Base-by-base conservation (phyloP, 441 rosid genomes). In the Arabidopsis hybrid region DNA sequence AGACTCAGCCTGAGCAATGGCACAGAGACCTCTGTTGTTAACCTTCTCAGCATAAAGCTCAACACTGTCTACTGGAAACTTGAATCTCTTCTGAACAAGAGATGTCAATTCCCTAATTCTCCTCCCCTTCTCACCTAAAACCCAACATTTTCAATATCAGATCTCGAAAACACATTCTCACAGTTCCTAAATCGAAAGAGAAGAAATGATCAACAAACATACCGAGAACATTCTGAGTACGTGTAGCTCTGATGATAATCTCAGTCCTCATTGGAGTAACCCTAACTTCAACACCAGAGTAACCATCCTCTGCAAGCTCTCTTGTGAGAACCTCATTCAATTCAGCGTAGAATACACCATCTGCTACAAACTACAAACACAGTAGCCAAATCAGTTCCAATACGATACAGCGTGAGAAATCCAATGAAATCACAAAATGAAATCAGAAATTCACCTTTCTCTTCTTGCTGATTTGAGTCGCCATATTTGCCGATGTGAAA, bases 101-200 rank as follows among this genome's bases (percentile, higher is more conserved):
- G 95, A 91, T 6, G 95, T 93, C 65, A 93, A 83, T 76, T 93
- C 97, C 57, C 98, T 85, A 17, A 91, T 93, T 72, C 98, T 88
- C 83, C 95, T 84, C 0, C 97, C 97, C 73, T 91, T 89, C 79
- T 91, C 97, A 55, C 98, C 92, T 91, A 1, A 13, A 8, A 2
- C n/a, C 38, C 13, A 60, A 26, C 17, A 29, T 45, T 7, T 2
- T 31, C 21, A 1, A 43, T 5, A 43, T 35, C 34, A 65, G 35
- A 49, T 65, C 34, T 36, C 32, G 1, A 47, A 43, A 3, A 2
- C 6, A 29, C 13, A 45, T 5, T n/a, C 31, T n/a, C 31, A 63
- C 42, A 31, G 12, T n/a, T n/a, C 21, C 21, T 42, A 12, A 40
- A 7, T 40, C 7, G 16, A 59, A 26, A 26, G 8, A 14, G 6